Evolutionary conservation across 208 protist genomes (phyloP), one percentile per base, ranked within the genome.

Genomic region (Leishmania braziliensis): DNA sequence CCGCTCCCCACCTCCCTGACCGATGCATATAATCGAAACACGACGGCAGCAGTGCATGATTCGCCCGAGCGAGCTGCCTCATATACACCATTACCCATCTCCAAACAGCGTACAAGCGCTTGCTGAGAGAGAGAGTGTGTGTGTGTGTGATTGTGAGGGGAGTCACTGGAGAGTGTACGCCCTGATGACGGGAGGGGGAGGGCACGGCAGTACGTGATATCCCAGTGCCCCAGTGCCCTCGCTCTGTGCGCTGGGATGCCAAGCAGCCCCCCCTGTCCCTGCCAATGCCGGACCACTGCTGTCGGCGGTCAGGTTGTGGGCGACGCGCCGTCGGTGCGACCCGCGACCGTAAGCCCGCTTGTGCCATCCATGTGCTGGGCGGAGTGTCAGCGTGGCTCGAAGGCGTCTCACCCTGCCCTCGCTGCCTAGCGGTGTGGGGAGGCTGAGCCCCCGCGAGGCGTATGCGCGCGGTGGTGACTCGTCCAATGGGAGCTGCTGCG

Each of bases 21-120:
- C 5, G 36, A 70, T n/a, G 36, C 36, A 10, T 26, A 18, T 16
- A 39, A 70, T 2, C 23, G 36, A 36, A 70, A 16, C 65, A 26
- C 33, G 36, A 70, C 29, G 3, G 10, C 18, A n/a, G 36, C 26
- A 2, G 29, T 70, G 29, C 65, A 46, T 16, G 36, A 46, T 16
- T 3, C 18, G 65, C 65, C 65, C 29, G 60, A 74, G 39, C 71
- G 63, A 0, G 48, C 53, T 3, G 50, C 73, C 60, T 83, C 79
- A 36, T 83, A 73, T 48, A 50, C 81, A 4, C 66, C 68, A 18
- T 72, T 70, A 33, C 81, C 76, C 5, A 77, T 72, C 76, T 80
- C 66, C 4, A 29, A 39, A 3, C 39, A 84, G 39, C 69, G 79
- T 43, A 84, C 81, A 10, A 68, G 26, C 23, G 39, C 39, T 10